Evolutionary conservation across 106 monocot species (phyloP).

Genomic region (Acorus gramineus): DNA sequence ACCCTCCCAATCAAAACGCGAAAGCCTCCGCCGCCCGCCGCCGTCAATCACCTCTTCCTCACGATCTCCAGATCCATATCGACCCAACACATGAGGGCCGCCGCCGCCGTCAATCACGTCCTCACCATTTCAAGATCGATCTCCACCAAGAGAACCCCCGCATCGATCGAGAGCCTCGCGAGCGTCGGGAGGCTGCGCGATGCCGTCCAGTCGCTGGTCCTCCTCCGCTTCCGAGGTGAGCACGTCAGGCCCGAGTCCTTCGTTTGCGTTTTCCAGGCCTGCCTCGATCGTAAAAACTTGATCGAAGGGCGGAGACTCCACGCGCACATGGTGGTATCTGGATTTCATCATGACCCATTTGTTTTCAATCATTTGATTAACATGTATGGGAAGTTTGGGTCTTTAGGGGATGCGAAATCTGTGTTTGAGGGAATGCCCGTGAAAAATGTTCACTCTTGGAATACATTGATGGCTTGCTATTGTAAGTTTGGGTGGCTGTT

Average conservation of each 20-base stretch:
- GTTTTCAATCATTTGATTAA: slow-evolving; percentile 34
- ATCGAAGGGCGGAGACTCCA: slow-evolving; percentile 17
- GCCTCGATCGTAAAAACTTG: not conserved
- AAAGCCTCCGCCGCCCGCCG: too few relatives aligned
- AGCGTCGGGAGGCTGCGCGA: slow-evolving; percentile 1
- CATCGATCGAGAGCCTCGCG: slow-evolving; percentile 3
- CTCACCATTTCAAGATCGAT: slow-evolving; percentile 24
- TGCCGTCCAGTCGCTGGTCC: slow-evolving; percentile 12
- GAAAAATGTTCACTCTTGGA: slow-evolving; percentile 40
- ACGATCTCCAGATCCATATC: too few relatives aligned
- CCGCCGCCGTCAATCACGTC: too few relatives aligned
- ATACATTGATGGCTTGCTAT: slow-evolving; percentile 21
- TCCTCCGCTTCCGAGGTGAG: slow-evolving; percentile 2
- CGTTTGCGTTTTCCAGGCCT: slow-evolving; percentile 11
- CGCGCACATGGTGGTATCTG: slow-evolving; percentile 20
- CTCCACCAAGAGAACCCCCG: not conserved
- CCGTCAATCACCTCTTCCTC: too few relatives aligned
- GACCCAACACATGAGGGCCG: too few relatives aligned
- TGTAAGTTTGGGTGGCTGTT: slow-evolving; percentile 13
- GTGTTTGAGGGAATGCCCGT: slow-evolving; percentile 17
- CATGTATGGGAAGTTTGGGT: slow-evolving; percentile 28
- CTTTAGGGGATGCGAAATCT: slow-evolving; percentile 19
- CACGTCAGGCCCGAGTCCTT: slow-evolving; percentile 2
- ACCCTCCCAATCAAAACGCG: too few relatives aligned
- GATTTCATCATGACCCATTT: slow-evolving; percentile 12